These are phyloP conservation scores for Coffea humblotiana DNA, from an alignment of 305 asterid genomes.

Conservation along the genomic window DNA sequence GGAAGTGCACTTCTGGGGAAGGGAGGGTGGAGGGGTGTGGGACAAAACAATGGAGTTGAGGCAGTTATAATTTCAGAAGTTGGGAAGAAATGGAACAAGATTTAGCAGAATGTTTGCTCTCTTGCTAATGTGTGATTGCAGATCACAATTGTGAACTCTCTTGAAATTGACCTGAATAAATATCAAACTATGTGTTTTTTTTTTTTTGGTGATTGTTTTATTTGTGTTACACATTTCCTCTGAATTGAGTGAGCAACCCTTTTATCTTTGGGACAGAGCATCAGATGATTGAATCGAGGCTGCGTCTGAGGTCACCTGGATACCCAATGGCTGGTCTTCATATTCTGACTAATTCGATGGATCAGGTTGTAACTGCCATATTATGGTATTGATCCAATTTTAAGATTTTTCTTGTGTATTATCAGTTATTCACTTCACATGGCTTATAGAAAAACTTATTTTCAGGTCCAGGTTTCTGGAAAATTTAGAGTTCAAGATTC, in stretches of 20 bases:
- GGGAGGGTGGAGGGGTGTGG: too few species aligned
- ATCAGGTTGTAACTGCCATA: constrained; percentile 12
- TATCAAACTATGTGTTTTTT: not conserved
- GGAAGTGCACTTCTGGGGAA: too few species aligned
- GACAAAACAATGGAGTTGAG: too few species aligned
- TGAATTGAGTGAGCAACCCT: not conserved
- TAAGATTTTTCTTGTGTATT: not conserved
- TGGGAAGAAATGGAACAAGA: not conserved
- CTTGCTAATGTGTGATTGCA: not conserved
- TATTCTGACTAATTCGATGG: not conserved
- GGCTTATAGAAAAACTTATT: constrained; percentile 16
- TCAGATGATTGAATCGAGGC: constrained; percentile 22
- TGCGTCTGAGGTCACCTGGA: constrained; percentile 18
- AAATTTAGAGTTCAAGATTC: constrained; percentile 25
- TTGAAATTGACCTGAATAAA: not conserved
- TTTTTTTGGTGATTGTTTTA: not conserved
- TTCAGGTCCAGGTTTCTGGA: constrained; percentile 30
- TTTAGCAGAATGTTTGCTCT: not conserved
- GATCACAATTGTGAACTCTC: not conserved
- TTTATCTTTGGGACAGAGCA: constrained; percentile 18
- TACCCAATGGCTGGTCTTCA: not conserved
- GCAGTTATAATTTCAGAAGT: too few species aligned
- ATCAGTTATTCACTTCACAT: constrained; percentile 9
- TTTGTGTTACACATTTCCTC: not conserved
- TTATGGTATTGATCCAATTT: not conserved